These are phyloP conservation scores for Leptodontidium sp. DNA, from an alignment of 2,329 filamentous ascomycete genomes.

Conservation along the genomic window DNA sequence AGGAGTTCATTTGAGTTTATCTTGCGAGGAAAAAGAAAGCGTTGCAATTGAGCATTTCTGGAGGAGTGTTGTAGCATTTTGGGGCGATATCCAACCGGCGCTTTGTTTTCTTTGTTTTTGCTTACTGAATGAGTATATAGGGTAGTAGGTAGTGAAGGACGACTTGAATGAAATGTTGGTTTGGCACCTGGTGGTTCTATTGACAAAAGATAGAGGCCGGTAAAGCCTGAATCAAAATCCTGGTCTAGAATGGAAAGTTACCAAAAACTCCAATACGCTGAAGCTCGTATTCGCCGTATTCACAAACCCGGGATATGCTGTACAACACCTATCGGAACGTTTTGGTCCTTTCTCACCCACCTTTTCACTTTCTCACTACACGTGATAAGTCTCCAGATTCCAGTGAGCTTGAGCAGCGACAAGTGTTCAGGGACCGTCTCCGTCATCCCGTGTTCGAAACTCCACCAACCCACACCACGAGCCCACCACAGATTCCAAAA, in stretches of 20 bases:
- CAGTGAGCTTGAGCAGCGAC: background rate
- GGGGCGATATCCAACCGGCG: slow-evolving; percentile 38
- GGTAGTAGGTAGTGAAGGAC: background rate
- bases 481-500: slow-evolving; percentile 11
- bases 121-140: slow-evolving; percentile 13
- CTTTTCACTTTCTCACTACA: slow-evolving; percentile 3
- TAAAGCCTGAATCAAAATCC: background rate
- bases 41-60: slow-evolving; percentile 33
- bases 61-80: slow-evolving; percentile 33
- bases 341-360: slow-evolving; percentile 1
- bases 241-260: background rate
- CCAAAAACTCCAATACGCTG: background rate
- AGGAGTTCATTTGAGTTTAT: slow-evolving; percentile 24
- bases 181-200: too few species aligned
- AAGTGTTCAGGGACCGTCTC: background rate
- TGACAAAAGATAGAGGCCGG: too few species aligned
- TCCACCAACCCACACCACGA: background rate
- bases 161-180: background rate
- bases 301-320: background rate
- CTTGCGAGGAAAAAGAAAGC: slow-evolving; percentile 17
- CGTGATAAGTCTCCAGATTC: slow-evolving; percentile 13
- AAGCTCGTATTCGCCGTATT: background rate
- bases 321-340: background rate
- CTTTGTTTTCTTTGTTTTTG: slow-evolving; percentile 14
- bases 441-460: slow-evolving; percentile 11